Conservation (phyloP, 2,329 filamentous ascomycete genomes). For the Coniochaeta sp. region DNA sequence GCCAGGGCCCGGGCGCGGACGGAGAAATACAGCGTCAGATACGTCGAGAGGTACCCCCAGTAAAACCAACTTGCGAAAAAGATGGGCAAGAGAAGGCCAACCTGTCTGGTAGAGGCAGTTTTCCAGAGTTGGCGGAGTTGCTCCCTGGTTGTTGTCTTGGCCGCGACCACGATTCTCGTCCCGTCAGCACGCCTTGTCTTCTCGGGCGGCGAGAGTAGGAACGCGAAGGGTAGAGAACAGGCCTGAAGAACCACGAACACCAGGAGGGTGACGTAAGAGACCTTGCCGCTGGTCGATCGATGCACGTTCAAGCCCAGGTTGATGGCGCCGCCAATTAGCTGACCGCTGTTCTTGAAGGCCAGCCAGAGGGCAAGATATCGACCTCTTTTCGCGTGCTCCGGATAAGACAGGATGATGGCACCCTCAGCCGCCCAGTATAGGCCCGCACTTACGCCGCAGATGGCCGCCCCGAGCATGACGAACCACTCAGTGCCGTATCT, state of each 20-base stretch:
- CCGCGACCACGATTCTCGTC: conserved; percentile 23
- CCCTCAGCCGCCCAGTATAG: conserved; percentile 65
- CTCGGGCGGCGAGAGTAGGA: conserved; percentile 35
- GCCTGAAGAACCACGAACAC: conserved; percentile 40
- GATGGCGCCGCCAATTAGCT: conserved; percentile 43
- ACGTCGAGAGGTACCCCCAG: conserved; percentile 32
- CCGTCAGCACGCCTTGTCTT: conserved; percentile 36
- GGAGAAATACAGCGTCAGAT: conserved; percentile 33
- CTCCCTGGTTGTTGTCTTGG: conserved; percentile 15
- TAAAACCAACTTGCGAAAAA: conserved; percentile 26
- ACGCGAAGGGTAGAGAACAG: conserved; percentile 30
- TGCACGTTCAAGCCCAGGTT: conserved; percentile 38
- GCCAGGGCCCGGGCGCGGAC: conserved; percentile 31
- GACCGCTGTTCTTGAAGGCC: conserved; percentile 30
- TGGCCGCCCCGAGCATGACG: conserved; percentile 52
- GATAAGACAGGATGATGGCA: conserved; percentile 58
- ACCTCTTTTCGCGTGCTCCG: conserved; percentile 53
- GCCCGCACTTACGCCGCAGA: conserved; percentile 57
- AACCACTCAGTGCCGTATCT: conserved; percentile 56
- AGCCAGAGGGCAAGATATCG: conserved; percentile 47
- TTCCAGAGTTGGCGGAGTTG: conserved; percentile 21
- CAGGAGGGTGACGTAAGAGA: conserved; percentile 31
- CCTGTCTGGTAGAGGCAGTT: conserved; percentile 22
- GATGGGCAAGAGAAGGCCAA: conserved; percentile 25
- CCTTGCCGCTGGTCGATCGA: conserved; percentile 41